Conservation (phyloP, 2,329 filamentous ascomycete species). For the Neopestalotiopsis clavispora region DNA sequence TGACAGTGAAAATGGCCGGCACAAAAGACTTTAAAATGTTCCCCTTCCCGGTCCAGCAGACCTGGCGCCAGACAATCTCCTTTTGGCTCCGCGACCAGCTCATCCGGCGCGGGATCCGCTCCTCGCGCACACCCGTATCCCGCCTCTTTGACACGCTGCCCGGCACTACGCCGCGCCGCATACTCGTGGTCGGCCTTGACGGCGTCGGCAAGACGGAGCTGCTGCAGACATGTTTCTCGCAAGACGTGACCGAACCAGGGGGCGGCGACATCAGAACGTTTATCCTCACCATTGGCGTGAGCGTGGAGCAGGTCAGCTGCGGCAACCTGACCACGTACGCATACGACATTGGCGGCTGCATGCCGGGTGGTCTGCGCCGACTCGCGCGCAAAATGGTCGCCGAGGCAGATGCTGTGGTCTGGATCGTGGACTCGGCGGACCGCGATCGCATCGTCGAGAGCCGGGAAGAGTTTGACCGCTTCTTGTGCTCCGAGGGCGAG, state of each 20-base stretch:
- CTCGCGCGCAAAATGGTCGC: neutral
- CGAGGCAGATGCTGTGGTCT: neutral
- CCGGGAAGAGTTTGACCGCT: neutral
- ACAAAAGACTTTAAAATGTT: neutral
- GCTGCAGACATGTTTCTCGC: neutral
- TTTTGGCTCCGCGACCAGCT: slow-evolving; percentile 7
- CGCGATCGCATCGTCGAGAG: neutral
- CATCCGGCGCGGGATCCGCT: neutral
- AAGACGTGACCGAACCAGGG: neutral
- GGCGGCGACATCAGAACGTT: neutral
- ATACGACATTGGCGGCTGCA: neutral
- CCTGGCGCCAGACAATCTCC: neutral
- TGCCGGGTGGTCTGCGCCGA: neutral
- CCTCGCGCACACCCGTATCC: neutral
- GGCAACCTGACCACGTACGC: neutral
- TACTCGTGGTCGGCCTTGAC: neutral
- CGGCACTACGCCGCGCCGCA: neutral
- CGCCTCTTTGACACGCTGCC: neutral
- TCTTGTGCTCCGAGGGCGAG: neutral
- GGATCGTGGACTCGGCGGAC: neutral
- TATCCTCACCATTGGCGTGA: neutral
- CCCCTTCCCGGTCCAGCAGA: neutral
- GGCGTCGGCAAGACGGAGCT: slow-evolving; percentile 6
- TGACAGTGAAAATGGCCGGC: neutral
- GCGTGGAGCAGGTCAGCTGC: neutral